Percentiles rank a stretch among this genome's conserved stretches.
Evolutionary conservation across 75 land plant genomes (phyloP).

Genomic region (Pinus tabuliformis): DNA sequence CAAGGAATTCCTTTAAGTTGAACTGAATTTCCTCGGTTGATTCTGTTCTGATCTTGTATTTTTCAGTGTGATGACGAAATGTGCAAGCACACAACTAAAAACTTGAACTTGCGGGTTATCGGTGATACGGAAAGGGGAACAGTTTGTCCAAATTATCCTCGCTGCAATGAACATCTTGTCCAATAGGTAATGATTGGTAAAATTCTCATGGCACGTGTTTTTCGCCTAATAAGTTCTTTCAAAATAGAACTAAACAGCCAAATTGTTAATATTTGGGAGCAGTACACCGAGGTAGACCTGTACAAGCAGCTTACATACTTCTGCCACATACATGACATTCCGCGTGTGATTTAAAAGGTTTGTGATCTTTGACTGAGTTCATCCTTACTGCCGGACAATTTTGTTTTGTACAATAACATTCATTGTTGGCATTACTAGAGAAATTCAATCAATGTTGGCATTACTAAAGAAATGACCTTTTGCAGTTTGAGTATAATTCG

Average conservation of each 20-base stretch:
- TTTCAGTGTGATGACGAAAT: constrained; percentile 26
- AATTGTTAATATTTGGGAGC: background rate
- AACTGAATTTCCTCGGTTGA: background rate
- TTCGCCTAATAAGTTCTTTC: background rate
- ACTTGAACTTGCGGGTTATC: too few relatives aligned
- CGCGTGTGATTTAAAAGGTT: constrained; percentile 27
- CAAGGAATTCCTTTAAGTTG: background rate
- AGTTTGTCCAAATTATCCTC: too few relatives aligned
- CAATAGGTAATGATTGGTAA: constrained; percentile 42
- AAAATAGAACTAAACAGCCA: background rate
- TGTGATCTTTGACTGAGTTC: background rate
- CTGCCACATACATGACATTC: too few relatives aligned
- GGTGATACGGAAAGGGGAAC: too few relatives aligned
- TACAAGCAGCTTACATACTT: too few relatives aligned
- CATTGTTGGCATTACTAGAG: background rate
- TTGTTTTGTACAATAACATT: background rate
- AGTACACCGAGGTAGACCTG: too few relatives aligned
- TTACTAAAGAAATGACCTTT: background rate
- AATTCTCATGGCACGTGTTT: background rate
- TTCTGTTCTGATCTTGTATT: constrained; percentile 1
- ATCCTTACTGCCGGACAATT: background rate
- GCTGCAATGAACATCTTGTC: too few relatives aligned
- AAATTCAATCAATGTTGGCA: background rate
- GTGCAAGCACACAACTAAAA: too few relatives aligned
- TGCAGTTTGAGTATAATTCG: constrained; percentile 11